A percentile compares a stretch with the other conserved stretches of the same genome.
These are phyloP conservation scores for Chrysosphaeria jannelii DNA, from an alignment of 2,329 filamentous ascomycete species.

Conservation along the genomic window DNA sequence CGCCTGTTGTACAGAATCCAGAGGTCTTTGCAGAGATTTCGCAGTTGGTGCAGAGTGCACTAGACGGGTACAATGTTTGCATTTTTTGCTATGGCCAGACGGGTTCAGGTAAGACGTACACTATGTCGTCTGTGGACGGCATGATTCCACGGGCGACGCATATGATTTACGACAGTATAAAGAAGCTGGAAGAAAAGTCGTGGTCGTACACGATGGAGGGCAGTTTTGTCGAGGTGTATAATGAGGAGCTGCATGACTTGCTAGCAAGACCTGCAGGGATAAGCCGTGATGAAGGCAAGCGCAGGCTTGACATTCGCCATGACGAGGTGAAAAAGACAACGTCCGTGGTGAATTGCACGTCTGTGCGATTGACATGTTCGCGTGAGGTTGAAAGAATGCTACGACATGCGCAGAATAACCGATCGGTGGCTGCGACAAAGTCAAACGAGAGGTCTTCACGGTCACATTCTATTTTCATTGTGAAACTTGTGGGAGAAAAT, in stretches of 20 bases:
- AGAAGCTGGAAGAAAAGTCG: conserved; percentile 58
- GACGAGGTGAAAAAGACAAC: conserved; percentile 61
- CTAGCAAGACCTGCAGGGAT: conserved; percentile 13
- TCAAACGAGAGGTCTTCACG: conserved; percentile 85
- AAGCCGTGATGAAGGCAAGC: conserved; percentile 41
- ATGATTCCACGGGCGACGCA: conserved; percentile 87
- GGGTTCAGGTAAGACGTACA: conserved; percentile 85
- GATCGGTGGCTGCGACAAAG: conserved; percentile 86
- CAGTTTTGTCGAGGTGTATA: conserved; percentile 92
- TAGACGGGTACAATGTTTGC: conserved; percentile 95
- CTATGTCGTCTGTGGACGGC: conserved; percentile 72
- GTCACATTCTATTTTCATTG: conserved; percentile 86
- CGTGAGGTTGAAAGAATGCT: conserved; percentile 56
- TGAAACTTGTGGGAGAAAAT: conserved; percentile 49
- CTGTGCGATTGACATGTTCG: conserved; percentile 48
- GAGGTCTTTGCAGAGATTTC: conserved; percentile 91
- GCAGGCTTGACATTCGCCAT: conserved; percentile 71
- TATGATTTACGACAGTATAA: conserved; percentile 78
- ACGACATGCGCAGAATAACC: conserved; percentile 51
- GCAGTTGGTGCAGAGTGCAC: conserved; percentile 79
- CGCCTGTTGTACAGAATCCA: conserved; percentile 43
- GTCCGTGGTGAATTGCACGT: conserved; percentile 49
- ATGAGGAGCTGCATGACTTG: conserved; percentile 83
- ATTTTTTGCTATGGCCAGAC: conserved; percentile 98
- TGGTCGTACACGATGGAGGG: conserved; percentile 91